Evolutionary conservation across 176 grass and related monocot species (phyloP).

Genomic region (Oryza meridionalis): DNA sequence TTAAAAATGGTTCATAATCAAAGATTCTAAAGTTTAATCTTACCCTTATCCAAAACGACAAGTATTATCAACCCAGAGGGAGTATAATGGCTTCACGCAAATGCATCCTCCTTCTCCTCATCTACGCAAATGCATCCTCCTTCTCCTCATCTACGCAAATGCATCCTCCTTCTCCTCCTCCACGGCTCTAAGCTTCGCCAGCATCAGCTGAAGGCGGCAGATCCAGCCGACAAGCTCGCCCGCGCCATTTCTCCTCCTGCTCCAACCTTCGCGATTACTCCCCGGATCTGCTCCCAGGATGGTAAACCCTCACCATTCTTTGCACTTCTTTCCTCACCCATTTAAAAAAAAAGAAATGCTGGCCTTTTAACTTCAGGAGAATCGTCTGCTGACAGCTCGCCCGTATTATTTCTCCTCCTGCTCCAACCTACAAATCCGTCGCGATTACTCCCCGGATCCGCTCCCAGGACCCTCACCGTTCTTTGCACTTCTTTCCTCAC

Average conservation of each 20-base stretch:
- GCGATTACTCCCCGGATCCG: no score
- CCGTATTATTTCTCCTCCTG: background rate
- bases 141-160: no score
- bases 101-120: background rate
- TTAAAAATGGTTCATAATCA: no score
- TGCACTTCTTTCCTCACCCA: background rate
- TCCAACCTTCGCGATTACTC: background rate
- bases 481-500: no score
- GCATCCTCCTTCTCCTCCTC: background rate
- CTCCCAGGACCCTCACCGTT: no score
- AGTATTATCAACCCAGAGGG: no score
- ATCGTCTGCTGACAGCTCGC: background rate
- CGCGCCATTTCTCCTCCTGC: background rate
- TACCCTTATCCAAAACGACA: no score
- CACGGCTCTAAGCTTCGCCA: background rate
- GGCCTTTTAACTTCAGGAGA: background rate
- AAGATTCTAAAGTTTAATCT: no score
- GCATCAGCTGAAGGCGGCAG: background rate
- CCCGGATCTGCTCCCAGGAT: conserved; percentile 23
- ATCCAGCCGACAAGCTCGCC: conserved; percentile 44
- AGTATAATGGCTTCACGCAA: conserved; percentile 25
- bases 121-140: background rate
- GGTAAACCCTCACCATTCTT: conserved; percentile 29
- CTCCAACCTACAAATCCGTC: no score
- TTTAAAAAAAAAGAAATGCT: no score